phyloP scores from a whole-genome alignment of 2,329 filamentous ascomycete genomes.

The Penicillium sp. region DNA sequence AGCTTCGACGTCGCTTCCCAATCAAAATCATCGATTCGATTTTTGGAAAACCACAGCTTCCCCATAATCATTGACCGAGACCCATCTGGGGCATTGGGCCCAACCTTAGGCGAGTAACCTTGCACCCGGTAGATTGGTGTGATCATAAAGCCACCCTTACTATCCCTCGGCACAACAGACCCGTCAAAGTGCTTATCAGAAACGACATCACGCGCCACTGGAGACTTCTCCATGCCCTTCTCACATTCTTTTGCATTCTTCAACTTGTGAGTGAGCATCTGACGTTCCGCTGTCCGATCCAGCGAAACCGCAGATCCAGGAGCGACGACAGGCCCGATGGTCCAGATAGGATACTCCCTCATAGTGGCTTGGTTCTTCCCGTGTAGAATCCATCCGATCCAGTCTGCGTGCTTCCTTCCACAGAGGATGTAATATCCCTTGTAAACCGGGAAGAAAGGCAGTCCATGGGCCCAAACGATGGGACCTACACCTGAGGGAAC shows the following conservation, averaged over 20 bases:
- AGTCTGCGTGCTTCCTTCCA: constrained; percentile 10
- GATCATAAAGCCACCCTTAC: background rate
- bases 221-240: background rate
- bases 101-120: constrained; percentile 5
- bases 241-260: background rate
- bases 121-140: constrained; percentile 5
- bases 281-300: constrained; percentile 7
- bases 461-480: constrained; percentile 18
- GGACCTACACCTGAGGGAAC: constrained; percentile 15
- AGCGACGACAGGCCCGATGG: constrained; percentile 16
- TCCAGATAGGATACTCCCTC: constrained; percentile 10
- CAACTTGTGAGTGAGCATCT: constrained; percentile 8
- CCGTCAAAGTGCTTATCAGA: background rate
- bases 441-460: constrained; percentile 21
- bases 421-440: constrained; percentile 23
- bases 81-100: background rate
- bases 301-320: constrained; percentile 13
- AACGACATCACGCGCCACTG: constrained; percentile 5
- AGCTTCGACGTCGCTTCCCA: background rate
- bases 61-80: background rate
- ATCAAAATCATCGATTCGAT: background rate
- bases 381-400: constrained; percentile 16
- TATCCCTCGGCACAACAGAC: constrained; percentile 6
- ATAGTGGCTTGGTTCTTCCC: background rate
- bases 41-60: background rate